Conservation (phyloP, 768 basidiomycete species). For the Fistulinella prunicolor region DNA sequence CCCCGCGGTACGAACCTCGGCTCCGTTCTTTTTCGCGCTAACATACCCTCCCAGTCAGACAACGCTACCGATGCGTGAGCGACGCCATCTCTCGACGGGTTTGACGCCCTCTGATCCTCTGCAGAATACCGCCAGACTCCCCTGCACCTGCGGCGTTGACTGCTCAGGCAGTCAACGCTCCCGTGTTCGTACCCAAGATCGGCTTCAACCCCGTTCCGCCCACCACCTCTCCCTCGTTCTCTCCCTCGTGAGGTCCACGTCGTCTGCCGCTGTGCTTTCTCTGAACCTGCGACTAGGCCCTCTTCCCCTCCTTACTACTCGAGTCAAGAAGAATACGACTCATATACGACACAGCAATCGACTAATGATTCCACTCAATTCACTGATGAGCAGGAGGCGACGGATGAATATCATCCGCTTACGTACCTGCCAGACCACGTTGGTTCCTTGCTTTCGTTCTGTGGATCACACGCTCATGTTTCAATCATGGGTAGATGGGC, state of each 20-base stretch:
- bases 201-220: conserved; percentile 39
- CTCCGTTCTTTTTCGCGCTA: conserved; percentile 7
- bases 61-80: conserved; percentile 27
- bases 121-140: conserved; percentile 43
- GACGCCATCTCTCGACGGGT: not conserved
- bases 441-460: conserved; percentile 5
- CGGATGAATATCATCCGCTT: conserved; percentile 22
- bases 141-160: conserved; percentile 43
- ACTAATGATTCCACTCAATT: conserved; percentile 6
- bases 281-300: conserved; percentile 18
- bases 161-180: conserved; percentile 75
- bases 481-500: conserved; percentile 1
- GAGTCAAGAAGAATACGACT: conserved; percentile 39
- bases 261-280: not conserved
- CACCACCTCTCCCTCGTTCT: conserved; percentile 29
- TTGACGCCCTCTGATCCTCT: conserved; percentile 5
- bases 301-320: conserved; percentile 30
- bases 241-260: conserved; percentile 24
- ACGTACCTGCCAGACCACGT: conserved; percentile 23
- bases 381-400: conserved; percentile 14
- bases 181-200: conserved; percentile 78
- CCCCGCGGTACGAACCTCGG: conserved; percentile 50
- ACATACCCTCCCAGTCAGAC: conserved; percentile 20
- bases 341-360: conserved; percentile 18
- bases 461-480: not conserved